A percentile compares a stretch with the other conserved stretches of the same genome.
These are phyloP conservation scores for Solanum chilense DNA, from an alignment of 257 asterid species.

Conservation along the genomic window DNA sequence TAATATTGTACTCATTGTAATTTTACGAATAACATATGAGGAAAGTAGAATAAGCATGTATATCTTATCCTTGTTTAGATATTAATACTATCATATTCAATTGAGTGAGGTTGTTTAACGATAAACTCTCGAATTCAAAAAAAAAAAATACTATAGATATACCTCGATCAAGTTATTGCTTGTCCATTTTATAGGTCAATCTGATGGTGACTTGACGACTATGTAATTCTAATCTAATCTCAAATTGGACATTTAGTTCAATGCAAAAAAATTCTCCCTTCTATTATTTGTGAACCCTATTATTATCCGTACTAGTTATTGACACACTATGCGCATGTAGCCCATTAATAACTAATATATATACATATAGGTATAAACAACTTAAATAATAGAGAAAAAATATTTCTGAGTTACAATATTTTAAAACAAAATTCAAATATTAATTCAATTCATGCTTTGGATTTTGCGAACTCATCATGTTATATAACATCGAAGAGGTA, in stretches of 20 bases:
- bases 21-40: too few relatives aligned
- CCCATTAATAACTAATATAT: background rate
- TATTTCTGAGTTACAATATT: too few relatives aligned
- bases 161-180: background rate
- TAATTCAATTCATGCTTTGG: background rate
- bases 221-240: background rate
- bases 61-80: too few relatives aligned
- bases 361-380: too few relatives aligned
- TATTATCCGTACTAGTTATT: background rate
- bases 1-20: too few relatives aligned
- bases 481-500: too few relatives aligned
- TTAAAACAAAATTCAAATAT: too few relatives aligned
- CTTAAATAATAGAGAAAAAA: too few relatives aligned
- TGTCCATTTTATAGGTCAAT: background rate
- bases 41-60: accelerated
- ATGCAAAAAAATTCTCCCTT: background rate
- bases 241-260: background rate
- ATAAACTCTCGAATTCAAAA: background rate
- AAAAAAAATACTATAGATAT: background rate
- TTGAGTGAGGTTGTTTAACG: too few relatives aligned
- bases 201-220: background rate
- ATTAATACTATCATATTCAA: too few relatives aligned
- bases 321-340: background rate
- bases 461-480: too few relatives aligned
- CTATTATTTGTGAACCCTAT: background rate